Evolutionary conservation across 2,329 filamentous ascomycete species (phyloP), one percentile per base, ranked within the genome.

Genomic region (Diaporthe ampelina): DNA sequence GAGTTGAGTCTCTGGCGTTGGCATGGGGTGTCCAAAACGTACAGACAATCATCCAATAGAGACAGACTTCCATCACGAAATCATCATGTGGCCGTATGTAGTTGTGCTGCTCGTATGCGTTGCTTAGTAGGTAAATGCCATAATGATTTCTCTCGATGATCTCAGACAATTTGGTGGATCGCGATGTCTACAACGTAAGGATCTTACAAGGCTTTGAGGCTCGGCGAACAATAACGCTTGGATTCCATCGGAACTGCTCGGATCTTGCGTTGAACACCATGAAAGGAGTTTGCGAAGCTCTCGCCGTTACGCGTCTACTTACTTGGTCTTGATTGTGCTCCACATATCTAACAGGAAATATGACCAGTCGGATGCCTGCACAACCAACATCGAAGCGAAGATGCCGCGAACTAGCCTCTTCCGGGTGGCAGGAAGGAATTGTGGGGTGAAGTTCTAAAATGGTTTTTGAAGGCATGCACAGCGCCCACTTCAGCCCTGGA

Each of bases 401-500:
- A 15, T 54, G 32, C 24, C 1, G 32, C 11, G 63, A 21, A 6
- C 35, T 63, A 52, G 32, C 57, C 57, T 43, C 54, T 32, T 48
- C 32, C 32, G 43, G 57, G 43, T 58, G n/a, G 57, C 24, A 63
- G 19, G 35, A 54, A 26, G 45, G 35, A 24, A 54, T 21, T 61
- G 70, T 72, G 70, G 70, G 48, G 26, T 37, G 43, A 35, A 9
- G 19, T 63, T 52, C 43, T 43, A 40, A 40, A 61, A 59, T 40
- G 43, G 56, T 2, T 35, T 63, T 54, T 45, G 13, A 24, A 68
- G 63, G 70, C 35, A 72, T 63, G 32, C 70, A 63, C 57, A 35
- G 45, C 57, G 70, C 57, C 70, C 50, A 37, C 57, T 21, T 50
- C 15, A 43, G 21, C 29, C 37, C 40, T 37, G 13, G 40, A 13